phyloP scores from a whole-genome alignment of 495 filamentous ascomycete genomes.

The Ramalina intermedia region DNA sequence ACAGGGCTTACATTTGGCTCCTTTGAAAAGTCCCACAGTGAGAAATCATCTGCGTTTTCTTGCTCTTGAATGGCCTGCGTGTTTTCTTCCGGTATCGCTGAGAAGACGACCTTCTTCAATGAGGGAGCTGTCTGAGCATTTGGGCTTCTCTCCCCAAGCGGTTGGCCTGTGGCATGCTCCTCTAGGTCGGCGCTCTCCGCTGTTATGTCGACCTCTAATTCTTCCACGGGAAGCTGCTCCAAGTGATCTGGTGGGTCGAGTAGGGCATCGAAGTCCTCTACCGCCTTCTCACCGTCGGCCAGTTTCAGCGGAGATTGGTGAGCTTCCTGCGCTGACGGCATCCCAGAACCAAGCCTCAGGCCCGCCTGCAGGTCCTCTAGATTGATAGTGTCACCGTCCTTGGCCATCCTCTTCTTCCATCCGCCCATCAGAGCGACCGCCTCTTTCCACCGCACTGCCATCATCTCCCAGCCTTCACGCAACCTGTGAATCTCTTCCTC shows the following conservation, averaged over 20 bases:
- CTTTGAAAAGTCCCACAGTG: slow-evolving; percentile 24
- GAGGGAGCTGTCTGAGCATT: slow-evolving; percentile 25
- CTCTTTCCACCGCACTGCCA: slow-evolving; percentile 83
- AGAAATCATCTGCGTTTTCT: slow-evolving; percentile 21
- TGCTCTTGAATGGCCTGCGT: slow-evolving; percentile 13
- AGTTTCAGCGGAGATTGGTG: slow-evolving; percentile 17
- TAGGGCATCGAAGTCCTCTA: slow-evolving; percentile 39
- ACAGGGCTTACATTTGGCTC: slow-evolving; percentile 14
- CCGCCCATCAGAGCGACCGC: slow-evolving; percentile 81
- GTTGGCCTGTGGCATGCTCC: slow-evolving; percentile 14
- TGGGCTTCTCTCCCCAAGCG: slow-evolving; percentile 29
- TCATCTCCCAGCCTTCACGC: slow-evolving; percentile 73
- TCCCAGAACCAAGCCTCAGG: slow-evolving; percentile 48
- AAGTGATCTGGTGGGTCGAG: slow-evolving; percentile 34
- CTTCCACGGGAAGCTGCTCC: slow-evolving; percentile 23
- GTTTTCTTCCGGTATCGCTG: slow-evolving; percentile 26
- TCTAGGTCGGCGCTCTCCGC: slow-evolving; percentile 14
- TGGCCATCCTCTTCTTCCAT: slow-evolving; percentile 73
- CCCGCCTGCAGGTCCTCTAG: slow-evolving; percentile 72
- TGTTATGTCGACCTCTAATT: slow-evolving; percentile 19
- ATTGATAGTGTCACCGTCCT: slow-evolving; percentile 65
- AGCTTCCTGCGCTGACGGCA: slow-evolving; percentile 31
- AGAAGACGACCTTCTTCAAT: slow-evolving; percentile 30
- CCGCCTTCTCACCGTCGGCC: slow-evolving; percentile 25
- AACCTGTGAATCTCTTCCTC: slow-evolving; percentile 80